A percentile compares a stretch with the other conserved stretches of the same genome.
Evolutionary conservation across 2,329 filamentous ascomycete species (phyloP).

Genomic region (Exophiala lecanii-corni): DNA sequence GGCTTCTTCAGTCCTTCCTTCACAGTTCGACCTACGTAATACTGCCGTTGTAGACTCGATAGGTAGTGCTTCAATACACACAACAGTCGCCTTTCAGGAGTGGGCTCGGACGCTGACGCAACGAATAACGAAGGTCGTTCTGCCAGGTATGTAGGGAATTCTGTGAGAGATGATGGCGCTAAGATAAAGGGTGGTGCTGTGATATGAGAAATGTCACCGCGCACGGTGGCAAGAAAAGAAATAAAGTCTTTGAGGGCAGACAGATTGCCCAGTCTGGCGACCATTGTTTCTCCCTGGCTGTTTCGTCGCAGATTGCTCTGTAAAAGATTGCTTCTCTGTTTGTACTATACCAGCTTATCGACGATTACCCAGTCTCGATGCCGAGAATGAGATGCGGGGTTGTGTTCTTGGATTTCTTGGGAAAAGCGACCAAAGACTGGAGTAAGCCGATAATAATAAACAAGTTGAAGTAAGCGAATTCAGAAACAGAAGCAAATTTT

Average conservation of each 20-base stretch:
- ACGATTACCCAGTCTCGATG: no score
- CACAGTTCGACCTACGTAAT: conserved; percentile 35
- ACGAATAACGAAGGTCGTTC: conserved; percentile 74
- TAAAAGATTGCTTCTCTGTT: conserved; percentile 4
- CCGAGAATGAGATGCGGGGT: no score
- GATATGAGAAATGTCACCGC: conserved; percentile 73
- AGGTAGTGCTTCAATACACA: conserved; percentile 94
- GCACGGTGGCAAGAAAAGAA: conserved; percentile 71
- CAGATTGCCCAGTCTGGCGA: conserved; percentile 25
- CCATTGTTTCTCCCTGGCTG: no score
- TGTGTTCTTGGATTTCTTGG: conserved; percentile 33
- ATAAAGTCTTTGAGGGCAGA: conserved; percentile 28
- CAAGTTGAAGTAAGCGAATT: no score
- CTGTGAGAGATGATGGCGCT: conserved; percentile 21
- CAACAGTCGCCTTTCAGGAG: conserved; percentile 75
- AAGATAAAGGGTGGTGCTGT: conserved; percentile 53
- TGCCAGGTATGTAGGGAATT: conserved; percentile 63
- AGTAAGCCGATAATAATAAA: no score
- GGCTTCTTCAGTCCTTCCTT: conserved; percentile 26
- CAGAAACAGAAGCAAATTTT: no score
- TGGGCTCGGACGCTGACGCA: conserved; percentile 72
- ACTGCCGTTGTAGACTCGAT: conserved; percentile 83
- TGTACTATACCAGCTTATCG: no score
- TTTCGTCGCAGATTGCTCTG: no score
- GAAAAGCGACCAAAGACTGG: no score